phyloP scores from a whole-genome alignment of 371 early-diverging fungal species.

The Apophysomyces elegans region DNA sequence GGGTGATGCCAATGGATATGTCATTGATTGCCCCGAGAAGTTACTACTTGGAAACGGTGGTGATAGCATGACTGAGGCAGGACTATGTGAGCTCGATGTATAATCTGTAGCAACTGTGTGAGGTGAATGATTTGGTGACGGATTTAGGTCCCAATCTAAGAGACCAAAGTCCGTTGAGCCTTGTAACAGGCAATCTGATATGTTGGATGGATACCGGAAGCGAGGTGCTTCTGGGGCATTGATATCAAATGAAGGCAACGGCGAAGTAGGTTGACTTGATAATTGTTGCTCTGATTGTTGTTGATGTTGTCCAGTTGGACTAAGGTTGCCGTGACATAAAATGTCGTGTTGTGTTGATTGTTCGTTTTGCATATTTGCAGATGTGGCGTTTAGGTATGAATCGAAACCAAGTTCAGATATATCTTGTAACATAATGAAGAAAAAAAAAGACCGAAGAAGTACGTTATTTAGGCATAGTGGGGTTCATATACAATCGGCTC shows the following conservation, averaged over 20 bases:
- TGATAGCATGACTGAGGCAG: background rate
- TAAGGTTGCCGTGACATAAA: slow-evolving; percentile 32
- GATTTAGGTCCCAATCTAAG: background rate
- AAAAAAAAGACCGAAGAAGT: background rate
- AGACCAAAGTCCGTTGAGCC: slow-evolving; percentile 3
- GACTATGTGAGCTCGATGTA: slow-evolving; percentile 2
- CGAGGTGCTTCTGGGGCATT: slow-evolving; percentile 31
- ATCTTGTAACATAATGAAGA: slow-evolving; percentile 19
- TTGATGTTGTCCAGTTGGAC: slow-evolving; percentile 22
- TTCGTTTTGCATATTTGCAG: slow-evolving; percentile 22
- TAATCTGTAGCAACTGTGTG: slow-evolving; percentile 7
- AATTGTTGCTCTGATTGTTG: background rate
- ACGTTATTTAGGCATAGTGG: slow-evolving; percentile 8
- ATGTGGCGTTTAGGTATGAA: slow-evolving; percentile 23
- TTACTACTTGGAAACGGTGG: background rate
- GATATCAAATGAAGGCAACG: background rate
- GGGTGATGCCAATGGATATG: background rate
- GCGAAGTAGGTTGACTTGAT: background rate
- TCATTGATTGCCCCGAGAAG: background rate
- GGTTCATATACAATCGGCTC: background rate
- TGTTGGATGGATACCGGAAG: slow-evolving; percentile 23
- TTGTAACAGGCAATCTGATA: slow-evolving; percentile 4
- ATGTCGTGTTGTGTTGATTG: slow-evolving; percentile 32
- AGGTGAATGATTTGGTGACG: background rate
- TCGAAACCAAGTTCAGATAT: slow-evolving; percentile 26